Evolutionary conservation across 352 stramenopile species (phyloP), one percentile per base, ranked within the genome.

Genomic region (Phytophthora pluvialis): DNA sequence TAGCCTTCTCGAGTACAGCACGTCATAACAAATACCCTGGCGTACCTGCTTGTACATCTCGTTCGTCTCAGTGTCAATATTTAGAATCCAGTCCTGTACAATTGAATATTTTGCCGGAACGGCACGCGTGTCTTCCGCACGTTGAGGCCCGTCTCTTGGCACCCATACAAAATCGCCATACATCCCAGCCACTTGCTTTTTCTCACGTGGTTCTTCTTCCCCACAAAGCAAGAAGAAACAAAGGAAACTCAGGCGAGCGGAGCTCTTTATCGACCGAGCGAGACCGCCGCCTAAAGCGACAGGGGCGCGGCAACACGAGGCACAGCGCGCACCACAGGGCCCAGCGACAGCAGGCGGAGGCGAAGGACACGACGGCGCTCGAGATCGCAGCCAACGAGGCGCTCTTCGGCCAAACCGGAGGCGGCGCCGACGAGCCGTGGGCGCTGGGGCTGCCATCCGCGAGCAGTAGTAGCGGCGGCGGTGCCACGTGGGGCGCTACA

Each of bases 311-410:
- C 59, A 67, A 50, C 32, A 67, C 55, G 62, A 64, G 47, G 32
- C 43, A 38, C 47, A 65, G 40, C 39, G n/a, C 51, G 42, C 33
- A 32, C 50, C 26, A 36, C 33, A 45, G 42, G 53, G 44, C 36
- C 11, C 43, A 47, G 40, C n/a, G 33, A 47, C 51, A 68, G 39
- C 21, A 67, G 49, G 18, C 10, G 26, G 33, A 64, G 46, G 25
- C n/a, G 32, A 35, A 64, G 36, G 60, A 58, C 66, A 81, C 53
- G 56, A 81, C 73, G 70, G 73, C 70, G 70, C 70, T 77, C 47
- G 62, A 79, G 40, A 81, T 81, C 44, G 66, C 70, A 39, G 56
- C 50, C 15, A 65, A 62, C 70, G 70, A 84, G 45, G 65, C 74
- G 65, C 67, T 83, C 63, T 77, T 78, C 66, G 66, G 70, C 61